These are phyloP conservation scores for Jatropha podagrica DNA, from an alignment of 441 rosid genomes.

Conservation along the genomic window DNA sequence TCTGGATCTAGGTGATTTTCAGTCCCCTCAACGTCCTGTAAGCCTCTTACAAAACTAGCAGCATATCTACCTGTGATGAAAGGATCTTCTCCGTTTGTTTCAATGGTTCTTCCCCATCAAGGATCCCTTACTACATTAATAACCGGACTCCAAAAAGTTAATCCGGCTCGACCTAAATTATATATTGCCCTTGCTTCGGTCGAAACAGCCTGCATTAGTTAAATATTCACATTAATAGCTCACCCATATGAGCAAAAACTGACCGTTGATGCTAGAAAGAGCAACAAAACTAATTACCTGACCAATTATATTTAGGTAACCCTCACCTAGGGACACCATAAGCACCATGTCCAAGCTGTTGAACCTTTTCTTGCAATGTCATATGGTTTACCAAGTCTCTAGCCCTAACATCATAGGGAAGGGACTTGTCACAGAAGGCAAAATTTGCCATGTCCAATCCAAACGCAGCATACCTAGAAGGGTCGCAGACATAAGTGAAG, in stretches of 20 bases:
- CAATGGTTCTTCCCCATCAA: conserved; percentile 55
- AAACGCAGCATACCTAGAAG: no score
- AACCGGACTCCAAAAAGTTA: conserved; percentile 58
- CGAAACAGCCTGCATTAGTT: conserved; percentile 44
- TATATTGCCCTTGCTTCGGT: conserved; percentile 61
- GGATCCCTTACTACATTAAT: conserved; percentile 58
- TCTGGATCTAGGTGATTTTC: background rate
- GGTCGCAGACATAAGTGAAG: no score
- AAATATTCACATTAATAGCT: conserved; percentile 11
- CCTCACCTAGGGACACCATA: conserved; percentile 25
- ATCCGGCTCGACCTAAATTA: conserved; percentile 18
- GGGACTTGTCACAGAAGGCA: no score
- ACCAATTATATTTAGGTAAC: conserved; percentile 45
- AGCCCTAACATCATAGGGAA: no score
- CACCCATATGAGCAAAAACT: background rate
- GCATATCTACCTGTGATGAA: conserved; percentile 44
- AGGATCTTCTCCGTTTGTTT: conserved; percentile 66
- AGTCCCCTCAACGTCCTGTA: conserved; percentile 41
- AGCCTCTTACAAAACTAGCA: conserved; percentile 51
- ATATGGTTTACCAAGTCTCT: no score
- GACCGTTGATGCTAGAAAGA: conserved; percentile 5
- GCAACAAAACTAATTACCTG: conserved; percentile 9
- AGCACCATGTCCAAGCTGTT: no score
- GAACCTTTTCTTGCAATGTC: no score
- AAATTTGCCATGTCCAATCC: no score